Base-by-base conservation (phyloP, 2,329 filamentous ascomycete species). In the Akanthomyces dipterigenus region DNA sequence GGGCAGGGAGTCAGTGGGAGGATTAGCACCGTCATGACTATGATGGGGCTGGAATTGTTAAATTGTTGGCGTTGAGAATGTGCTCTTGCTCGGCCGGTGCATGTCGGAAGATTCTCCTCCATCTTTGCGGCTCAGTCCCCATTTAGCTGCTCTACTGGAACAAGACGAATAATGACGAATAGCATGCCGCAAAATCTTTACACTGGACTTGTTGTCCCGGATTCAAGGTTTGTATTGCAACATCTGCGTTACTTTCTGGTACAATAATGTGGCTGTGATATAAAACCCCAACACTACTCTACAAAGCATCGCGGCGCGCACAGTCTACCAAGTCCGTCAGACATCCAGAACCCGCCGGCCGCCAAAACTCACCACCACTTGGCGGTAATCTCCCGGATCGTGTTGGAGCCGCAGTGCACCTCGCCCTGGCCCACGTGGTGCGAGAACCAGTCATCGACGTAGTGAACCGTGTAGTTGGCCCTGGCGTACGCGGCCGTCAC, bases 1-100 rank as follows among this genome's bases (percentile, higher is more conserved):
- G 74, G 48, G 79, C 80, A 60, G 77, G 75, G 0, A 77, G 72
- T 40, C 77, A 78, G 51, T 84, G 57, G 57, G 57, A 53, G 49
- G 56, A 59, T 22, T 59, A n/a, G 20, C 6, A 12, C 2, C 11
- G 26, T 24, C 3, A 20, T 40, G n/a, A 53, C 31, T 5, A n/a
- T n/a, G n/a, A n/a, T n/a, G n/a, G n/a, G n/a, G n/a, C n/a, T 34
- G 31, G 8, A 34, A 34, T 34, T 8, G 11, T 11, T 34, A 11
- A 34, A 34, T 8, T 34, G 8, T 9, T 11, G 31, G 7, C 7
- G 7, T 34, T 34, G 31, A 34, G 28, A 31, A 31, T 8, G 8
- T 4, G 28, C 28, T 31, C 8, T 31, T 31, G n/a, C 8, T 31
- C 4, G 28, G 5, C 28, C 8, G 28, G 28, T 8, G 8, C 28